These are phyloP conservation scores for Geum urbanum DNA, from an alignment of 306 rosid species.

Conservation along the genomic window DNA sequence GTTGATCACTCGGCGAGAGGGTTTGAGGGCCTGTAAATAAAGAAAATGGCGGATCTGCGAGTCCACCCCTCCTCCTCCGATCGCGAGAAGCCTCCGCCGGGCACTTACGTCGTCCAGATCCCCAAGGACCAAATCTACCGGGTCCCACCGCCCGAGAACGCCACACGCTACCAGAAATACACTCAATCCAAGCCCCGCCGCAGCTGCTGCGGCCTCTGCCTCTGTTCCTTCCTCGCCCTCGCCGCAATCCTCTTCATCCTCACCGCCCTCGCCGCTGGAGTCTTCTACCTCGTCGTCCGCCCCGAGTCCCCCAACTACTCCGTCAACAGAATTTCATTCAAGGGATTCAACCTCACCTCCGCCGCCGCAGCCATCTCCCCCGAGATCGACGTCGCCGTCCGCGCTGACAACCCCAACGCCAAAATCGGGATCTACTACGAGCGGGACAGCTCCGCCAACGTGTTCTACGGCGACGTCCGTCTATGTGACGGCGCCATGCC, in stretches of 20 bases:
- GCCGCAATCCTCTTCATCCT: constrained; percentile 33
- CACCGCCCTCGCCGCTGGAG: constrained; percentile 35
- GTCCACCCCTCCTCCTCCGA: constrained; percentile 53
- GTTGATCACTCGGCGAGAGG: too few species aligned
- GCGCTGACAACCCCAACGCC: constrained; percentile 53
- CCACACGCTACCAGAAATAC: constrained; percentile 41
- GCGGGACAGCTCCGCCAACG: constrained; percentile 40
- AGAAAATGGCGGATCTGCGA: constrained; percentile 64
- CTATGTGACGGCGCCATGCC: constrained; percentile 55
- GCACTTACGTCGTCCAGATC: constrained; percentile 60
- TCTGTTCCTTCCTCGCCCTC: constrained; percentile 42
- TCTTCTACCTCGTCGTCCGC: constrained; percentile 54
- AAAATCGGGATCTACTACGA: constrained; percentile 66
- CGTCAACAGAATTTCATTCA: constrained; percentile 35
- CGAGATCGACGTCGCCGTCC: constrained; percentile 40
- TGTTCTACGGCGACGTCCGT: constrained; percentile 35
- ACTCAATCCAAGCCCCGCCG: constrained; percentile 32
- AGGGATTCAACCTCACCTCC: constrained; percentile 44
- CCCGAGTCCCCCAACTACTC: constrained; percentile 56
- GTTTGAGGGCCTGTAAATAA: too few species aligned
- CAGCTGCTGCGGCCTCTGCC: constrained; percentile 33
- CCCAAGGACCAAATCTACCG: constrained; percentile 81
- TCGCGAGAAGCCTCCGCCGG: constrained; percentile 35
- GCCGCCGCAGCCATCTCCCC: constrained; percentile 39
- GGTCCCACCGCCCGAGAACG: constrained; percentile 72